Conservation (phyloP, 331 rosid species). For the Malus hybrid region DNA sequence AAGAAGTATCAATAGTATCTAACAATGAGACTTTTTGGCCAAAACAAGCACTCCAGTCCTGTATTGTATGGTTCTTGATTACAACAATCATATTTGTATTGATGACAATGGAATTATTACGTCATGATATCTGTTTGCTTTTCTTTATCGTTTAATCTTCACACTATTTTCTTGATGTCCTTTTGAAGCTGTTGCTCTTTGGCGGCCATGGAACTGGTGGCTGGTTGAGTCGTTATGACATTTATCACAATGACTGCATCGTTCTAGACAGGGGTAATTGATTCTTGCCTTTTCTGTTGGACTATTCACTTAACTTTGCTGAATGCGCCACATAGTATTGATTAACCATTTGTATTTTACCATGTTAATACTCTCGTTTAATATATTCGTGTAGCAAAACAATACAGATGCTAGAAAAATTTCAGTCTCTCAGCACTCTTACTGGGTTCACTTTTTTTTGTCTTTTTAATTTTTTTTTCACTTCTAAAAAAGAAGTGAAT, state of each 20-base stretch:
- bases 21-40: not conserved
- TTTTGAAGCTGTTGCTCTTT: conserved; percentile 73
- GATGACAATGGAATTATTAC: not conserved
- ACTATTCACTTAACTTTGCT: not conserved
- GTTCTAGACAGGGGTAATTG: conserved; percentile 86
- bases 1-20: not conserved
- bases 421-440: not conserved
- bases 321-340: not conserved
- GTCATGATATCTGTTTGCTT: not conserved
- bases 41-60: not conserved
- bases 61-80: not conserved
- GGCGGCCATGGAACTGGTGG: conserved; percentile 99
- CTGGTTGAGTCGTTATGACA: conserved; percentile 98
- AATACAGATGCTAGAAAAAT: not conserved
- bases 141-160: not conserved
- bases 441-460: not conserved
- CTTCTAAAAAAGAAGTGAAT: not conserved
- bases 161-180: not conserved
- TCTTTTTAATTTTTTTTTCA: not conserved
- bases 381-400: not conserved
- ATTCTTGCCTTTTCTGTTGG: conserved; percentile 16
- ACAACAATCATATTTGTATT: not conserved
- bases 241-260: conserved; percentile 79
- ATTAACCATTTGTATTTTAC: not conserved
- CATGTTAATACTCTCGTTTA: not conserved